Percentiles rank a stretch among this genome's conserved stretches.
phyloP scores from a whole-genome alignment of 2,329 filamentous ascomycete genomes.

The Berkeleyomyces basicola region DNA sequence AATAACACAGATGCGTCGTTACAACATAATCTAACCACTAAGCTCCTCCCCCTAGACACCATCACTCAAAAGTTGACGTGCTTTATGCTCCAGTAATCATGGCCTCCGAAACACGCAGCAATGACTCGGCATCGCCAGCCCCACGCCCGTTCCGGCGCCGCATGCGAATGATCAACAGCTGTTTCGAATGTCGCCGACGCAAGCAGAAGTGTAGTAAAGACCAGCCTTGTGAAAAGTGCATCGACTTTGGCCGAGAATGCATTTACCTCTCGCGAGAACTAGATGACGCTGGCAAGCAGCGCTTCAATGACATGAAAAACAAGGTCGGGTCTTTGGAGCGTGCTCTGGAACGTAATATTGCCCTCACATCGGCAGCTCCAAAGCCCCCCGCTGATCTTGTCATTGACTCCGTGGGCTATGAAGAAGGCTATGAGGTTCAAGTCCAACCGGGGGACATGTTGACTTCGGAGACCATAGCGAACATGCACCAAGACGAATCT shows the following conservation, averaged over 20 bases:
- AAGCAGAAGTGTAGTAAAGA: slow-evolving; percentile 66
- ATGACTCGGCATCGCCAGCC: background rate
- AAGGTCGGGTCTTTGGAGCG: slow-evolving; percentile 57
- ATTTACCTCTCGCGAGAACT: slow-evolving; percentile 49
- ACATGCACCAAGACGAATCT: slow-evolving; percentile 36
- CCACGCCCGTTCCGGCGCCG: slow-evolving; percentile 34
- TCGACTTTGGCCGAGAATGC: slow-evolving; percentile 35
- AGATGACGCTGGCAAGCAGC: slow-evolving; percentile 53
- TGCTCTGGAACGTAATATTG: slow-evolving; percentile 51
- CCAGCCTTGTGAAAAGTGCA: slow-evolving; percentile 54
- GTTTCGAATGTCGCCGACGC: slow-evolving; percentile 53
- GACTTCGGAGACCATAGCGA: slow-evolving; percentile 24
- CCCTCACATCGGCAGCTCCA: slow-evolving; percentile 21
- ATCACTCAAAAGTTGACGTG: background rate
- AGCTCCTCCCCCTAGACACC: background rate
- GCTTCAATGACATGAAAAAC: slow-evolving; percentile 62
- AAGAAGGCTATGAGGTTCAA: slow-evolving; percentile 41
- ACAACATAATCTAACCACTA: background rate
- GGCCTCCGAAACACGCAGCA: background rate
- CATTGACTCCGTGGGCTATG: slow-evolving; percentile 36
- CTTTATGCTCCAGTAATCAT: background rate
- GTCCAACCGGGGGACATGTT: slow-evolving; percentile 47
- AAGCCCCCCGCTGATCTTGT: slow-evolving; percentile 21
- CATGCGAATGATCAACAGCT: slow-evolving; percentile 52
- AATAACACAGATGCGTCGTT: background rate